Evolutionary conservation across 768 basidiomycete species (phyloP).

Genomic region (Stropharia rugosoannulata): DNA sequence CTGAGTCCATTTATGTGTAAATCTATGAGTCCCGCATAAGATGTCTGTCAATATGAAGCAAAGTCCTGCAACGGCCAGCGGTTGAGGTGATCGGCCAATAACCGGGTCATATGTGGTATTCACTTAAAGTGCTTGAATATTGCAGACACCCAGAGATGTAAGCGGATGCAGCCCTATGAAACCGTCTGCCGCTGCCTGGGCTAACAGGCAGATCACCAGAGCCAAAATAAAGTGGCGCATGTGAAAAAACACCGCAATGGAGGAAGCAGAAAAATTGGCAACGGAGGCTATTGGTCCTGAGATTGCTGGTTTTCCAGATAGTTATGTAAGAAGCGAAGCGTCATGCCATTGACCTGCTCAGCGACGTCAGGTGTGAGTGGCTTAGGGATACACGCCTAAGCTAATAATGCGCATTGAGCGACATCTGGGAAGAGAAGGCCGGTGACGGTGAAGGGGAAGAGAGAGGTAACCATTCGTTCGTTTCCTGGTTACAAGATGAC

Average conservation of each 20-base stretch:
- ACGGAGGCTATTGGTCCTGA: slow-evolving; percentile 2
- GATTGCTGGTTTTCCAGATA: neutral
- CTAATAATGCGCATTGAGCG: neutral
- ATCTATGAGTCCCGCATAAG: too few species aligned
- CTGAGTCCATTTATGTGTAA: too few species aligned
- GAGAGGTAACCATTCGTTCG: neutral
- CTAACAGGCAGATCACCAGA: neutral
- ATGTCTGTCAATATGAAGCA: too few species aligned
- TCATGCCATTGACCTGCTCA: neutral
- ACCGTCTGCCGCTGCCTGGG: too few species aligned
- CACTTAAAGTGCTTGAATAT: too few species aligned
- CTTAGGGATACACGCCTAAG: neutral
- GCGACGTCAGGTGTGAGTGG: neutral
- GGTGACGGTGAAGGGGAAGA: neutral
- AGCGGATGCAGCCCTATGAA: too few species aligned
- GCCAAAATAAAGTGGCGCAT: neutral
- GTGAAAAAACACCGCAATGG: neutral
- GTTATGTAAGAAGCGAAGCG: neutral
- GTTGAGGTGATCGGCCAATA: too few species aligned
- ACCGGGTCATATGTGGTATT: too few species aligned
- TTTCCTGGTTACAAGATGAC: neutral
- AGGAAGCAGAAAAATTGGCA: neutral
- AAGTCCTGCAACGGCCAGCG: too few species aligned
- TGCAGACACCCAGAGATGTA: too few species aligned
- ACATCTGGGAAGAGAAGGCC: neutral